Evolutionary conservation across 2,329 filamentous ascomycete species (phyloP).

Genomic region (Dichotomopilus funicola): DNA sequence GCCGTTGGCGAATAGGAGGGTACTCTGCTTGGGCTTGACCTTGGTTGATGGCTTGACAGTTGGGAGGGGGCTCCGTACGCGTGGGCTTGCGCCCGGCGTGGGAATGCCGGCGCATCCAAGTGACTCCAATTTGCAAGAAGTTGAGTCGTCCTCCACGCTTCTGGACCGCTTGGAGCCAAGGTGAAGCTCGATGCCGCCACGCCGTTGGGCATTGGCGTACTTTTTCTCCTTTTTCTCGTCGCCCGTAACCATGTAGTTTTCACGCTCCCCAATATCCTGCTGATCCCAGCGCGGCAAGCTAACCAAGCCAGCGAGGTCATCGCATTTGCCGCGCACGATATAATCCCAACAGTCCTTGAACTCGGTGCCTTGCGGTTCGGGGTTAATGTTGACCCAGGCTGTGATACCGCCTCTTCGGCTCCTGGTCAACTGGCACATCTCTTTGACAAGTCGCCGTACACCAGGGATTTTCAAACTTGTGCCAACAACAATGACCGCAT

Average conservation of each 20-base stretch:
- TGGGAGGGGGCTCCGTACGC: slow-evolving; percentile 36
- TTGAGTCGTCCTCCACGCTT: slow-evolving; percentile 6
- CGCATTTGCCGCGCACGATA: slow-evolving; percentile 78
- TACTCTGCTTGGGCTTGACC: slow-evolving; percentile 45
- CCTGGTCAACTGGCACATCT: slow-evolving; percentile 83
- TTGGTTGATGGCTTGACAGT: slow-evolving; percentile 31
- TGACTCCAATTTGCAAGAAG: slow-evolving; percentile 32
- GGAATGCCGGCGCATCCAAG: slow-evolving; percentile 46
- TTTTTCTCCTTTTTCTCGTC: slow-evolving; percentile 38
- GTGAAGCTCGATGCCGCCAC: slow-evolving; percentile 37
- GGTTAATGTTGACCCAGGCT: slow-evolving; percentile 89
- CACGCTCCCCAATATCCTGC: slow-evolving; percentile 44
- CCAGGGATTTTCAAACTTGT: slow-evolving; percentile 95
- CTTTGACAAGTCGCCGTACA: slow-evolving; percentile 79
- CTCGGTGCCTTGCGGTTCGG: slow-evolving; percentile 73
- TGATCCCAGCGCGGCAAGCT: slow-evolving; percentile 55
- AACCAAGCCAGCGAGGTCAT: slow-evolving; percentile 73
- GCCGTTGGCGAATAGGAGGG: slow-evolving; percentile 38
- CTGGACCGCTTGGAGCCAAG: slow-evolving; percentile 30
- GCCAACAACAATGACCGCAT: slow-evolving; percentile 89
- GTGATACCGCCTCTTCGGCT: slow-evolving; percentile 77
- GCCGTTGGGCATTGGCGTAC: slow-evolving; percentile 31
- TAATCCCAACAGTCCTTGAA: slow-evolving; percentile 92
- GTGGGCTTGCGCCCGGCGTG: slow-evolving; percentile 53
- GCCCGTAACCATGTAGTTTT: slow-evolving; percentile 36